phyloP scores from a whole-genome alignment of 768 basidiomycete species.

The Trametes punicea region DNA sequence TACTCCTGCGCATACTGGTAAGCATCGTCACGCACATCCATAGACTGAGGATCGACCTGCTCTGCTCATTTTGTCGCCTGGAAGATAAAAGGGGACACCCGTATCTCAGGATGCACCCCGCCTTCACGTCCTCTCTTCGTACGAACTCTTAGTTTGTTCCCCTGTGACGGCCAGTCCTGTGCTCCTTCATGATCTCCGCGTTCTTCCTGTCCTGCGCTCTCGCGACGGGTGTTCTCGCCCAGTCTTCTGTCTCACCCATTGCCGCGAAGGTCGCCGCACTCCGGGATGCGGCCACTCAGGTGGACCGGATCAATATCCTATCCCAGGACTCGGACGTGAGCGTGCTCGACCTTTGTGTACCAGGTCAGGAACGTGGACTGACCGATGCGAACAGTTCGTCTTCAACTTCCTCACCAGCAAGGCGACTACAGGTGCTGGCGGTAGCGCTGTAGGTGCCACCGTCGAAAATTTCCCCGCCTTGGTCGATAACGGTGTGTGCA shows the following conservation, averaged over 20 bases:
- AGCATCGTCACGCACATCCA: neutral
- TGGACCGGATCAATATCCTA: constrained; percentile 24
- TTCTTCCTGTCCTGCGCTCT: constrained; percentile 16
- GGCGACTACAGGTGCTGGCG: constrained; percentile 24
- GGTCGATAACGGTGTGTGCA: constrained; percentile 24
- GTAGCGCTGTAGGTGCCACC: constrained; percentile 25
- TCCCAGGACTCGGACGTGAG: constrained; percentile 23
- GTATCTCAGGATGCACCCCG: constrained; percentile 6
- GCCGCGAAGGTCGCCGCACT: constrained; percentile 20
- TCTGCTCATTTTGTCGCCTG: too few species aligned
- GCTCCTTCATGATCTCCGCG: constrained; percentile 20
- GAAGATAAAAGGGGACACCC: neutral
- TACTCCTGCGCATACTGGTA: too few species aligned
- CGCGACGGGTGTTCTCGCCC: constrained; percentile 16
- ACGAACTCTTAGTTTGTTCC: neutral
- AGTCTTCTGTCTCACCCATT: constrained; percentile 4
- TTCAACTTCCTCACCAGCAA: constrained; percentile 30
- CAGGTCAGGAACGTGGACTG: neutral
- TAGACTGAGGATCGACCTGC: neutral
- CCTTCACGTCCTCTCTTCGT: neutral
- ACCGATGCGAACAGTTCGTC: constrained; percentile 20
- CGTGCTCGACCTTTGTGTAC: neutral
- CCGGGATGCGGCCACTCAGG: constrained; percentile 21
- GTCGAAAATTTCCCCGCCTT: constrained; percentile 29
- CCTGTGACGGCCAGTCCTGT: neutral